These are phyloP conservation scores for Allium sativum DNA, from an alignment of 106 monocot genomes.

Conservation along the genomic window DNA sequence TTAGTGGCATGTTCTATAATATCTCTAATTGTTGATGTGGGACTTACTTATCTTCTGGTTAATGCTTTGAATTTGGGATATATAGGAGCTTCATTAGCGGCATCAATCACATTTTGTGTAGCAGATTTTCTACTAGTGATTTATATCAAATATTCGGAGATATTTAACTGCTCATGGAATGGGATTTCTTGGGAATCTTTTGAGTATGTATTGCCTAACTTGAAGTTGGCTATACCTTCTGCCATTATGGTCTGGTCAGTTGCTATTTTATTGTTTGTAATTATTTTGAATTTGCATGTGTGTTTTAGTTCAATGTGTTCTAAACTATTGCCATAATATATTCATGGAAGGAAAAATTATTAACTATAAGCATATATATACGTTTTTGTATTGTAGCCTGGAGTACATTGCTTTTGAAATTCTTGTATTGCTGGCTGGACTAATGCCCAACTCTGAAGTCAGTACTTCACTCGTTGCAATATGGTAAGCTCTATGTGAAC, in stretches of 20 bases:
- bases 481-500: constrained; percentile 29
- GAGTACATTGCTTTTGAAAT: constrained; percentile 86
- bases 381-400: constrained; percentile 26
- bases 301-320: background rate
- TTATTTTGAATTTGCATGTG: too few species aligned
- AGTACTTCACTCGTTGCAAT: constrained; percentile 74
- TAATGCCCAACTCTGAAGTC: constrained; percentile 54
- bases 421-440: constrained; percentile 66
- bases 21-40: constrained; percentile 40
- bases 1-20: constrained; percentile 46
- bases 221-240: constrained; percentile 71
- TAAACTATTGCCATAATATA: background rate
- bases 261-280: background rate
- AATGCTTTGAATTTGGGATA: constrained; percentile 41
- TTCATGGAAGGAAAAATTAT: background rate
- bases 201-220: constrained; percentile 33
- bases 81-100: constrained; percentile 33
- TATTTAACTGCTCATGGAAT: constrained; percentile 45
- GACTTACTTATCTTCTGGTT: constrained; percentile 6
- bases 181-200: constrained; percentile 58
- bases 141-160: constrained; percentile 35
- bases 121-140: constrained; percentile 40
- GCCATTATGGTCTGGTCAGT: constrained; percentile 89
- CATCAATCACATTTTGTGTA: constrained; percentile 47
- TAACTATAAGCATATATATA: background rate